These are phyloP conservation scores for Stachybotrys chartarum DNA, from an alignment of 2,329 filamentous ascomycete species.

Conservation along the genomic window DNA sequence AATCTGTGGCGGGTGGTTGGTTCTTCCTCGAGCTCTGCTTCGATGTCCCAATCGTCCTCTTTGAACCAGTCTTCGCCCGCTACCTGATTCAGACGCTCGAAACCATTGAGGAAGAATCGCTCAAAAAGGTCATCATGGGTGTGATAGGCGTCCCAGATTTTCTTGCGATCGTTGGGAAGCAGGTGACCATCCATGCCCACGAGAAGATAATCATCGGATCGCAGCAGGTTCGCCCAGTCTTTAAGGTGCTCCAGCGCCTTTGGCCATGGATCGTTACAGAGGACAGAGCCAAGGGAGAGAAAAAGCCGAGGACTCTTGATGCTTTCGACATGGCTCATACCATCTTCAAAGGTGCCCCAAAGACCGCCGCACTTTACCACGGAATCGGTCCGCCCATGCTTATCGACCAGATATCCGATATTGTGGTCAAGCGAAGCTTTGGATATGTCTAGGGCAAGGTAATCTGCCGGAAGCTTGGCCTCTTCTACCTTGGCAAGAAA, in stretches of 20 bases:
- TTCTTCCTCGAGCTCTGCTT: conserved; percentile 25
- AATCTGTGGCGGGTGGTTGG: conserved; percentile 32
- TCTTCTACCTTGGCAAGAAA: conserved; percentile 27
- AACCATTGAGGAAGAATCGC: conserved; percentile 31
- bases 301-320: conserved; percentile 27
- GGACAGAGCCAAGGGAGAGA: conserved; percentile 32
- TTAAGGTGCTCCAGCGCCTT: conserved; percentile 26
- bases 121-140: conserved; percentile 25
- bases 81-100: conserved; percentile 27
- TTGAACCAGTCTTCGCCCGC: conserved; percentile 24
- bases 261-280: conserved; percentile 32
- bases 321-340: conserved; percentile 20
- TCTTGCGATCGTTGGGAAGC: conserved; percentile 20
- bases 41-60: conserved; percentile 29
- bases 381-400: conserved; percentile 16
- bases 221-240: conserved; percentile 27
- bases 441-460: conserved; percentile 34
- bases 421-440: conserved; percentile 25
- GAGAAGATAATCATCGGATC: conserved; percentile 25
- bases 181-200: conserved; percentile 35
- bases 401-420: conserved; percentile 19
- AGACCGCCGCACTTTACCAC: conserved; percentile 27
- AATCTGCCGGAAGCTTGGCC: conserved; percentile 19
- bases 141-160: conserved; percentile 34
- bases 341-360: conserved; percentile 32